Base-by-base conservation (phyloP, 371 early-diverging fungal species). In the Mortierella sp. region DNA sequence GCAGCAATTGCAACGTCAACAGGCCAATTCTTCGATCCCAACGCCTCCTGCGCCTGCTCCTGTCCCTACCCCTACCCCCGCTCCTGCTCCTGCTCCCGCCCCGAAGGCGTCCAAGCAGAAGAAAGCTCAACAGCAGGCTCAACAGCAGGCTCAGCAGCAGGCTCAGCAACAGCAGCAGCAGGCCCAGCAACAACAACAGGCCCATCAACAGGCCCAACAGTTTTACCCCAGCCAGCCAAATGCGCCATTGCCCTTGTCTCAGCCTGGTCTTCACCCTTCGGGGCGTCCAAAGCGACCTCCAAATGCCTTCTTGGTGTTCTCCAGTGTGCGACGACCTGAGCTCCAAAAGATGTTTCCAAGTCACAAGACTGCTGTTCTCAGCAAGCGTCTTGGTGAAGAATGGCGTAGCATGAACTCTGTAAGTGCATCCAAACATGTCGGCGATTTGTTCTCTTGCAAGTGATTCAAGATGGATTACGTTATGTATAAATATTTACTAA, bases 341-440 rank as follows among this genome's bases (percentile, higher is more conserved):
- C 86, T 91, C 48, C 85, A 88, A 63, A 85, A 88, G 67, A 74
- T 85, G 10, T 85, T 86, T 26, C 91, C 90, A 4, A 85, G 78
- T 24, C 74, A 90, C 50, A 88, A 87, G 70, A 90, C 91, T 2
- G 88, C 91, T 13, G 88, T 85, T 63, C 87, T 89, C 48, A 91
- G 91, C 72, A 91, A 89, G 19, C 85, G 87, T 40, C 77, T 91
- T 61, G 91, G 90, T 6, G 89, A 90, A 50, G 91, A 91, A 67
- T 91, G 91, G 91, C 82, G 86, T n/a, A 82, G 67, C n/a, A 86
- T 91, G 82, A 69, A 65, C 39, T 16, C 71, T 53, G 78, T 82
- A 67, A 66, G 69, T 52, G 19, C 31, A 11, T 41, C 48, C 19
- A 16, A 22, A 2, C 26, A 11, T 39, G 22, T 44, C 29, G 43